Base-by-base conservation (phyloP, 2,329 filamentous ascomycete species). In the Ophiostoma ips region DNA sequence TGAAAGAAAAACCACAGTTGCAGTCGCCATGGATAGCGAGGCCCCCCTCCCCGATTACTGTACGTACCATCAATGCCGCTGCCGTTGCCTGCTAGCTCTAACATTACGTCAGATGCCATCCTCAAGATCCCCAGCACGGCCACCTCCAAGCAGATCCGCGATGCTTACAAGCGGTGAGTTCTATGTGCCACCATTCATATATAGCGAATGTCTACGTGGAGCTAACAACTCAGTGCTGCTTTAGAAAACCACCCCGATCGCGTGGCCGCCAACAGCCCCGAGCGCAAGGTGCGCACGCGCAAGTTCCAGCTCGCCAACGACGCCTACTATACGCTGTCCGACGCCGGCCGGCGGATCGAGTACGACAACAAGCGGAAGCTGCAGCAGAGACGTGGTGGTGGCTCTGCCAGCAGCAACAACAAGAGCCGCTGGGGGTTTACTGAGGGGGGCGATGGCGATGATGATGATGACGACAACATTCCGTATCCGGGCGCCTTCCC, bases 211-310 rank as follows among this genome's bases (percentile, higher is more conserved):
- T n/a, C n/a, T n/a, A n/a, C n/a, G n/a, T n/a, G n/a, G n/a, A n/a
- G 12, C n/a, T 30, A 30, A 43, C 40, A 13, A n/a, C 3, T 11
- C 61, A 88, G 84, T 62, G 85, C 86, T 59, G 90, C 90, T 5
- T 72, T 96, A 43, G 94, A 92, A 67, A 88, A 86, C 56, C 90
- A 96, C 64, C 90, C 90, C 2, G 92, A 98, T 64, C 85, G 92
- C 53, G 87, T 98, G 37, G 75, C 88, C 28, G 69, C 77, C 56
- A 80, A 88, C 66, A 90, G 87, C 5, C 87, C 89, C 35, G 88
- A 96, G 58, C 86, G 90, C 55, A 66, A 79, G 19, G 66, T 77
- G 12, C 84, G 89, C 60, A 98, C 92, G 6, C 85, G 84, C 52
- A 62, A 60, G 52, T 68, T 69, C 61, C 63, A 70, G 56, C 64